Conservation (phyloP, 331 rosid species). For the Pyracantha coccinea region DNA sequence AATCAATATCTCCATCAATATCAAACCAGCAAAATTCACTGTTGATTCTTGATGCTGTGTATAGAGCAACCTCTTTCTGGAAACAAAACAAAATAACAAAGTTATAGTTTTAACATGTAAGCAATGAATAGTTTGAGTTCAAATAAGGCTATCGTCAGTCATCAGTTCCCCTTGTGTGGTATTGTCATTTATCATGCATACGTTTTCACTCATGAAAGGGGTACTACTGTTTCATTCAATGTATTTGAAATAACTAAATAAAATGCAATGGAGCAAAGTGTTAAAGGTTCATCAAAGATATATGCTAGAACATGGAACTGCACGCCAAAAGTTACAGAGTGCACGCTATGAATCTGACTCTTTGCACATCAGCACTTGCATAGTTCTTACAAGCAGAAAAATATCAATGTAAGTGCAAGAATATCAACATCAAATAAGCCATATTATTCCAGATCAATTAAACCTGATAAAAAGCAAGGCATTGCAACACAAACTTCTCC, state of each 20-base stretch:
- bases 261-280: neutral
- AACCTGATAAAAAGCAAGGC: conserved; percentile 96
- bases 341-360: neutral
- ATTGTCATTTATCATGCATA: neutral
- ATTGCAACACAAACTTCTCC: conserved; percentile 93
- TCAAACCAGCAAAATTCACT: conserved; percentile 73
- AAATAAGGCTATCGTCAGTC: neutral
- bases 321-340: neutral
- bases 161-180: neutral
- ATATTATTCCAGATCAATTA: neutral
- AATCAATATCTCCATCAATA: conserved; percentile 79
- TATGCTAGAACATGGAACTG: neutral
- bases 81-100: conserved; percentile 15
- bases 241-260: neutral
- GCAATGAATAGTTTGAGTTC: neutral
- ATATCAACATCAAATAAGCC: neutral
- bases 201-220: neutral
- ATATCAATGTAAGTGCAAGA: neutral
- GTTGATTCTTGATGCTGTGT: conserved; percentile 66
- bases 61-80: conserved; percentile 95
- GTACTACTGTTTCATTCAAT: neutral
- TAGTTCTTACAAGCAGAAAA: neutral
- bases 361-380: neutral
- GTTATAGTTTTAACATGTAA: neutral
- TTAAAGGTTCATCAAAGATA: neutral